phyloP scores from a whole-genome alignment of 1,284 basidiomycete species.

The Ustilago trichophora region DNA sequence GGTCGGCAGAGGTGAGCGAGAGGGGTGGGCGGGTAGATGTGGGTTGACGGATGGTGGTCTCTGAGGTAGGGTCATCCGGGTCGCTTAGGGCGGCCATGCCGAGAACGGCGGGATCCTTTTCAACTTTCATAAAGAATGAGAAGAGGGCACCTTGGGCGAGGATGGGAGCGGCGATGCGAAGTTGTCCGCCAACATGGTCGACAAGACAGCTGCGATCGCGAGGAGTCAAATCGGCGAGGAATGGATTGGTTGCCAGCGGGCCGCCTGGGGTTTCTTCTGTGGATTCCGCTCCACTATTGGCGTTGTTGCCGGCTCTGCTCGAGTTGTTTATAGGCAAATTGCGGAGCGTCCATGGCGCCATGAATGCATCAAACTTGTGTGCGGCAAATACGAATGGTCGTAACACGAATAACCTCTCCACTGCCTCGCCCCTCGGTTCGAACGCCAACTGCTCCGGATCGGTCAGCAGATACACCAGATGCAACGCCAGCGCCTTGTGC shows the following conservation, averaged over 20 bases:
- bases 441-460: constrained; percentile 61
- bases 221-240: constrained; percentile 68
- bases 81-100: constrained; percentile 40
- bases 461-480: constrained; percentile 68
- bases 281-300: neutral
- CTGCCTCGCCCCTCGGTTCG: constrained; percentile 67
- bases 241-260: constrained; percentile 58
- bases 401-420: constrained; percentile 70
- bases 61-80: constrained; percentile 14
- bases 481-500: constrained; percentile 68
- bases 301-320: neutral
- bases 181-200: constrained; percentile 65
- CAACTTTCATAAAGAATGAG: constrained; percentile 66
- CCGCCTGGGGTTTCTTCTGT: neutral
- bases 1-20: constrained; percentile 45
- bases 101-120: constrained; percentile 63
- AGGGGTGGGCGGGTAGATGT: constrained; percentile 28
- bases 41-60: constrained; percentile 24
- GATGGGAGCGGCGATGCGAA: constrained; percentile 61
- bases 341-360: constrained; percentile 69
- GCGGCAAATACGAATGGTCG: constrained; percentile 71
- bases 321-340: constrained; percentile 26
- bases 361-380: constrained; percentile 70
- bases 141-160: constrained; percentile 66
- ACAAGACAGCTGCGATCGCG: constrained; percentile 65